phyloP scores from a whole-genome alignment of 305 asterid species.

The Rubia tinctorum region DNA sequence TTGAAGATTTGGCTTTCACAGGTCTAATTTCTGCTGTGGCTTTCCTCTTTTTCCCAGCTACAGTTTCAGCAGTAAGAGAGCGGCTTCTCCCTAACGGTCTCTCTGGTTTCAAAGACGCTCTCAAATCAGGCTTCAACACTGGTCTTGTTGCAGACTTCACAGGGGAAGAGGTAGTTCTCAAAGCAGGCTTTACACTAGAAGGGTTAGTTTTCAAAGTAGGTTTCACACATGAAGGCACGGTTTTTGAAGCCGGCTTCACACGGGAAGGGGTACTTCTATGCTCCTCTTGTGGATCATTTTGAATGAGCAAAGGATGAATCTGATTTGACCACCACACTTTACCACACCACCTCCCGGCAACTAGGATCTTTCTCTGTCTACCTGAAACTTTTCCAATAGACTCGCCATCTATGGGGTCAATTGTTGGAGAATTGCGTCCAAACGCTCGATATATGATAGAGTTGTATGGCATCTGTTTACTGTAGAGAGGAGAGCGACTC shows the following conservation, averaged over 20 bases:
- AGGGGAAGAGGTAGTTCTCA: neutral
- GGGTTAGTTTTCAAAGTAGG: conserved; percentile 20
- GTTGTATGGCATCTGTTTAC: conserved; percentile 97
- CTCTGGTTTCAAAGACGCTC: conserved; percentile 36
- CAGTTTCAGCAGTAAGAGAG: conserved; percentile 27
- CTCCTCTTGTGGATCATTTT: conserved; percentile 41
- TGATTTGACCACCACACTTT: conserved; percentile 97
- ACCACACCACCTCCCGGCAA: conserved; percentile 99
- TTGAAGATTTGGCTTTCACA: conserved; percentile 30
- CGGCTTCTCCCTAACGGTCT: conserved; percentile 32
- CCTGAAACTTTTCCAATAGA: conserved; percentile 41
- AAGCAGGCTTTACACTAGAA: conserved; percentile 31
- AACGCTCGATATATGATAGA: conserved; percentile 66
- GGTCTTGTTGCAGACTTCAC: conserved; percentile 1
- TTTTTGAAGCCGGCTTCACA: conserved; percentile 20
- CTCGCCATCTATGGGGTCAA: conserved; percentile 28
- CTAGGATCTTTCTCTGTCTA: conserved; percentile 67
- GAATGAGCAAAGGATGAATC: conserved; percentile 74
- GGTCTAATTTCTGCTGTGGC: conserved; percentile 37
- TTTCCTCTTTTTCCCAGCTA: conserved; percentile 49
- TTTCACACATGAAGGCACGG: conserved; percentile 27
- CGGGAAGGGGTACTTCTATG: conserved; percentile 27
- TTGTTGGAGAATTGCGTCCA: conserved; percentile 60
- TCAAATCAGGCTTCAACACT: neutral
- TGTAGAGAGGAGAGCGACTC: conserved; percentile 93